Evolutionary conservation across 1,139 yeast species (phyloP).

Genomic region (Wickerhamomyces sp.): DNA sequence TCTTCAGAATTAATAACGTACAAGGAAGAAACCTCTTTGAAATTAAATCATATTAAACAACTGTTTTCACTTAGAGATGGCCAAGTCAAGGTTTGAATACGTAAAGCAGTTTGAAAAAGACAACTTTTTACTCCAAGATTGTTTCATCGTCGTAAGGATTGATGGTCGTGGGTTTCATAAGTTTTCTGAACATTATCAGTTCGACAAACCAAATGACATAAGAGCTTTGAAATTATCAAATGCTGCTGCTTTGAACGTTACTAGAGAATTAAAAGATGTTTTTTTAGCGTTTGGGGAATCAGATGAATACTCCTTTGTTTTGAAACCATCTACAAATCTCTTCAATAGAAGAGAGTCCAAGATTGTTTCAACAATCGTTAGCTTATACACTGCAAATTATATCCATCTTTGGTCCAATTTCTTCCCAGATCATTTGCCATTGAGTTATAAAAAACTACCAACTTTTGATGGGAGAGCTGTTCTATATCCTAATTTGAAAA

Average conservation of each 20-base stretch:
- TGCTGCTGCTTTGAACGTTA: slow-evolving; percentile 63
- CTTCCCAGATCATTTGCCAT: slow-evolving; percentile 44
- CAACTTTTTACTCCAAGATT: slow-evolving; percentile 66
- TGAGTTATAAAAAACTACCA: slow-evolving; percentile 49
- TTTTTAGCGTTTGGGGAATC: slow-evolving; percentile 88
- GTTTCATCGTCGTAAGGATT: slow-evolving; percentile 77
- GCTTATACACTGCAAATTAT: slow-evolving; percentile 77
- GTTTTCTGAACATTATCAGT: slow-evolving; percentile 66
- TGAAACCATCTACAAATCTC: slow-evolving; percentile 54
- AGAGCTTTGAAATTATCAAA: slow-evolving; percentile 79
- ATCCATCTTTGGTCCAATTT: slow-evolving; percentile 57
- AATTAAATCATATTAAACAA: no score
- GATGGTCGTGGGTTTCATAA: slow-evolving; percentile 96
- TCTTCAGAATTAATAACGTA: no score
- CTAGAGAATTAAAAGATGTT: slow-evolving; percentile 65
- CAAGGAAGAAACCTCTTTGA: no score
- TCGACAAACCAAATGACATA: slow-evolving; percentile 82
- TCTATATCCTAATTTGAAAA: slow-evolving; percentile 60
- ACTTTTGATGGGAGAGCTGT: slow-evolving; percentile 92
- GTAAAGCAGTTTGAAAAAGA: slow-evolving; percentile 80
- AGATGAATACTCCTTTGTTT: slow-evolving; percentile 85
- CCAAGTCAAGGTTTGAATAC: slow-evolving; percentile 79
- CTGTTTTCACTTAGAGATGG: slow-evolving; percentile 39
- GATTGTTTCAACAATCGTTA: slow-evolving; percentile 73
- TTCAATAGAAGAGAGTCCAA: slow-evolving; percentile 81